These are phyloP conservation scores for Metarhizium sp. DNA, from an alignment of 2,329 filamentous ascomycete species.

Conservation along the genomic window DNA sequence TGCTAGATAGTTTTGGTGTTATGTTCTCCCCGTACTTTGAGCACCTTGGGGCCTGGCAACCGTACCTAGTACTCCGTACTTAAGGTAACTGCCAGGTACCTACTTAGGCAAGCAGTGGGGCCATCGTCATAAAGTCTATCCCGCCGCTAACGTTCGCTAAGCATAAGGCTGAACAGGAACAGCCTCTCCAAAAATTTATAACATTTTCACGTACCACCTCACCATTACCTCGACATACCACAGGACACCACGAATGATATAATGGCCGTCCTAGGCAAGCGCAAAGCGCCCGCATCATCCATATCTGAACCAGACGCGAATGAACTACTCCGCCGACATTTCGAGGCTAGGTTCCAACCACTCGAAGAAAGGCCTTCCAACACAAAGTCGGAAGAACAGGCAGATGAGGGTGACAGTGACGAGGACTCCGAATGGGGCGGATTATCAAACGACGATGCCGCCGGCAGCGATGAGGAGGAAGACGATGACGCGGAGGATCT, in stretches of 20 bases:
- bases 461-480: constrained; percentile 9
- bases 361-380: constrained; percentile 31
- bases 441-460: constrained; percentile 17
- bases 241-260: background rate
- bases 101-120: no score
- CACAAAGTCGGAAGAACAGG: constrained; percentile 9
- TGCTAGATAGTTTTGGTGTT: no score
- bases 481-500: constrained; percentile 26
- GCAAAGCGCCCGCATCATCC: constrained; percentile 28
- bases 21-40: no score
- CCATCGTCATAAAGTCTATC: background rate
- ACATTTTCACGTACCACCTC: background rate
- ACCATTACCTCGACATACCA: background rate
- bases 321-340: constrained; percentile 72
- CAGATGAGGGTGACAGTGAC: constrained; percentile 10
- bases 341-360: constrained; percentile 81
- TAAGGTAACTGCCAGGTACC: no score
- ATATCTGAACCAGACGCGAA: constrained; percentile 46
- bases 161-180: background rate
- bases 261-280: constrained; percentile 41
- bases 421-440: constrained; percentile 11
- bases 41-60: no score
- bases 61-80: no score
- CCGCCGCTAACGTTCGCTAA: background rate
- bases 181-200: constrained; percentile 2